Percentiles rank a stretch among this genome's conserved stretches.
Conservation (phyloP, 495 filamentous ascomycete species). For the Daldinia grandis region DNA sequence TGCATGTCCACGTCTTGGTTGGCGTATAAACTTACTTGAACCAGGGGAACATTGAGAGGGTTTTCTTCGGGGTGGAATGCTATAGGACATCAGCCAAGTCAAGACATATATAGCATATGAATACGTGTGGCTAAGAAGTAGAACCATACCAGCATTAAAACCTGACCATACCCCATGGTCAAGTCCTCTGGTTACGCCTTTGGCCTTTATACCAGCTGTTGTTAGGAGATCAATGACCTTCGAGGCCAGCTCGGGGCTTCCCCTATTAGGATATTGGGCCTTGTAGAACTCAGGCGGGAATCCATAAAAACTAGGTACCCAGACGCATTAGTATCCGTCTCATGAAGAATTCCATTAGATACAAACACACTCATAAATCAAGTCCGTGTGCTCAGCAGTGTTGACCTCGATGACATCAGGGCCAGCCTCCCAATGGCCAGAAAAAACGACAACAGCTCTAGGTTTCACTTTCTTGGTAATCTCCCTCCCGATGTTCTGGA, state of each 20-base stretch:
- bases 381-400: constrained; percentile 69
- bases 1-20: constrained; percentile 75
- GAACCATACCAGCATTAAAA: constrained; percentile 63
- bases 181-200: constrained; percentile 71
- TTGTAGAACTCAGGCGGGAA: constrained; percentile 72
- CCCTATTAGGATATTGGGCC: constrained; percentile 74
- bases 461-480: constrained; percentile 84
- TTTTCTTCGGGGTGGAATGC: constrained; percentile 77
- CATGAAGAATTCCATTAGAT: neutral
- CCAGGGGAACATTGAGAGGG: constrained; percentile 77
- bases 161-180: constrained; percentile 85
- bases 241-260: constrained; percentile 70
- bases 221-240: constrained; percentile 68
- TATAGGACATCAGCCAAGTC: constrained; percentile 3
- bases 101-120: neutral
- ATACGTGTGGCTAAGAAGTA: neutral
- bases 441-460: constrained; percentile 84
- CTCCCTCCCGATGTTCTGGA: constrained; percentile 74
- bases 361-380: constrained; percentile 80
- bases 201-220: constrained; percentile 68
- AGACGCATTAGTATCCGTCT: constrained; percentile 15
- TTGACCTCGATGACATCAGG: constrained; percentile 73
- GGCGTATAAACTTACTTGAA: constrained; percentile 80
- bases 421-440: constrained; percentile 82
- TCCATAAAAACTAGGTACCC: constrained; percentile 74